Evolutionary conservation across 805 yeast genomes (phyloP).

Genomic region (Tetrapisispora namnaoensis): DNA sequence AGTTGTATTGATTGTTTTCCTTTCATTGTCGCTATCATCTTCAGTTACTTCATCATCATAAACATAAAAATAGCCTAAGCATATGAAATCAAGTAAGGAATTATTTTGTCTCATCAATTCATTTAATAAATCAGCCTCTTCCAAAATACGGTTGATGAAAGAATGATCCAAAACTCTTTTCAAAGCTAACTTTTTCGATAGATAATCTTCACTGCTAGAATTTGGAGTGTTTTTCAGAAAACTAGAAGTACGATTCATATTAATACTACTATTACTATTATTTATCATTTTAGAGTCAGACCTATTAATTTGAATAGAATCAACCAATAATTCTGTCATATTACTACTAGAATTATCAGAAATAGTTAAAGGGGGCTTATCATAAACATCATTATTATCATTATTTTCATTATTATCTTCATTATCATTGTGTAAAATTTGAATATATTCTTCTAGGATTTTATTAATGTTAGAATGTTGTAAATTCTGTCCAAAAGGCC

Average conservation of each 20-base stretch:
- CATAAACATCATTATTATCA: not conserved
- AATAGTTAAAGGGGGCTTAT: not conserved
- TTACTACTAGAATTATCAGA: not conserved
- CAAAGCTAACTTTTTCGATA: not conserved
- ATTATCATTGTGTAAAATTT: constrained; percentile 7
- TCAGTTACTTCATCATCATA: constrained; percentile 2
- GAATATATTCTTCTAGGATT: constrained; percentile 29
- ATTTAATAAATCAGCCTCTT: constrained; percentile 32
- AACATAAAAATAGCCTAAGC: constrained; percentile 34
- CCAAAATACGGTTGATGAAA: constrained; percentile 31
- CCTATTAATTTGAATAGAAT: not conserved
- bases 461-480: constrained; percentile 25
- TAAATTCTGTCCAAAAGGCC: constrained; percentile 33
- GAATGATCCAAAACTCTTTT: constrained; percentile 6
- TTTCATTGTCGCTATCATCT: not conserved
- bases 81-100: constrained; percentile 38
- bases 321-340: not conserved
- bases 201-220: not conserved
- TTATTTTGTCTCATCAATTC: constrained; percentile 32
- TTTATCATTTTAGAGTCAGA: not conserved
- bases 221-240: not conserved
- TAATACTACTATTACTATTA: not conserved
- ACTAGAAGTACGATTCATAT: not conserved
- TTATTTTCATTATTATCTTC: not conserved
- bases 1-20: not conserved